phyloP scores from a whole-genome alignment of 768 basidiomycete genomes.

The Leccinum broughii region DNA sequence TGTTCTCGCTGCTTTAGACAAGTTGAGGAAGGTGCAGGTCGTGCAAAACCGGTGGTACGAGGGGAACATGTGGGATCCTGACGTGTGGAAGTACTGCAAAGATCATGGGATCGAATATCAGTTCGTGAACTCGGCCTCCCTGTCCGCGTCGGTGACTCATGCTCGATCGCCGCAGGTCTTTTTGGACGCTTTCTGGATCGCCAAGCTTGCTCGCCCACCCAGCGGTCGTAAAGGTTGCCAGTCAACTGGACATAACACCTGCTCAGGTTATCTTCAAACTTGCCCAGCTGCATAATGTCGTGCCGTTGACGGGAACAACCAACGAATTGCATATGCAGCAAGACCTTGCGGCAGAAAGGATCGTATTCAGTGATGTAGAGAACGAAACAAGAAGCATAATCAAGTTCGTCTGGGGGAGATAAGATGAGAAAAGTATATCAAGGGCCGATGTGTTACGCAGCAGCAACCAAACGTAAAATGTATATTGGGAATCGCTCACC shows the following conservation, averaged over 20 bases:
- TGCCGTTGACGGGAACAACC: slow-evolving; percentile 76
- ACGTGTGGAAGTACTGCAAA: slow-evolving; percentile 64
- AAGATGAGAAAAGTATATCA: background rate
- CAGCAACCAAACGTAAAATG: background rate
- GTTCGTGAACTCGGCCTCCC: slow-evolving; percentile 37
- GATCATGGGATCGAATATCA: slow-evolving; percentile 70
- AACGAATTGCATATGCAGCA: slow-evolving; percentile 67
- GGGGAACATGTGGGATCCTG: slow-evolving; percentile 72
- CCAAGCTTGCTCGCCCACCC: slow-evolving; percentile 58
- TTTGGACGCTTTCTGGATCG: slow-evolving; percentile 87
- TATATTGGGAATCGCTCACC: background rate
- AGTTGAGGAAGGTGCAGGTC: slow-evolving; percentile 60
- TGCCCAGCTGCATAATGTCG: slow-evolving; percentile 63
- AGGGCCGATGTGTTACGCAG: slow-evolving; percentile 4
- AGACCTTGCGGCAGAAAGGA: slow-evolving; percentile 48
- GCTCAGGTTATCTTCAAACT: slow-evolving; percentile 70
- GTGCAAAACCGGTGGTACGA: slow-evolving; percentile 89
- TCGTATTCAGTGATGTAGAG: slow-evolving; percentile 35
- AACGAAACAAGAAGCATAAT: slow-evolving; percentile 25
- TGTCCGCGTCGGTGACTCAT: background rate
- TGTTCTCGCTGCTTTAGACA: slow-evolving; percentile 52
- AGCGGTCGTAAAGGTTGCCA: slow-evolving; percentile 44
- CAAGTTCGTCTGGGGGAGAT: slow-evolving; percentile 33
- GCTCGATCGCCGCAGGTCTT: slow-evolving; percentile 51
- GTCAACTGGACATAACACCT: slow-evolving; percentile 51